phyloP scores from a whole-genome alignment of 495 filamentous ascomycete species.

The Podospora conica region DNA sequence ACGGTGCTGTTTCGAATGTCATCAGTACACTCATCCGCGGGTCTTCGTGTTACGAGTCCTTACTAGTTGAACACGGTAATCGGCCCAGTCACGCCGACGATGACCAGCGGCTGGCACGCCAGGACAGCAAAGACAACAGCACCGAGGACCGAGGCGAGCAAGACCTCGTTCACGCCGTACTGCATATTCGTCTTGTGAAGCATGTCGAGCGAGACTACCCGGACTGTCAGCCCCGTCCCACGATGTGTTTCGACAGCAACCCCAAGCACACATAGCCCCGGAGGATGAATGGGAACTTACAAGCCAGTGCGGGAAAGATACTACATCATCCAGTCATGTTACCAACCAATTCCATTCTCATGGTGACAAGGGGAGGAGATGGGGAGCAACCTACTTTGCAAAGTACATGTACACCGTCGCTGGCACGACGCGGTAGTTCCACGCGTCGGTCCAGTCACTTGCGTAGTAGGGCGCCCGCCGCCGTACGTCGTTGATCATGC shows the following conservation, averaged over 20 bases:
- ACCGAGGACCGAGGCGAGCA: conserved; percentile 71
- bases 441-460: conserved; percentile 77
- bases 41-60: conserved; percentile 1
- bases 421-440: conserved; percentile 77
- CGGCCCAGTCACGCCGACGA: conserved; percentile 86
- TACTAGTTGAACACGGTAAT: conserved; percentile 83
- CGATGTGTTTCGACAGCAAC: too few species aligned
- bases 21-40: conserved; percentile 5
- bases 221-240: neutral
- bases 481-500: conserved; percentile 70
- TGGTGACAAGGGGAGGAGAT: neutral
- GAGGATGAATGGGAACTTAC: neutral
- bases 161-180: conserved; percentile 80
- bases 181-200: conserved; percentile 70
- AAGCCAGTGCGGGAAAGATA: conserved; percentile 75
- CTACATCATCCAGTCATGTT: conserved; percentile 30
- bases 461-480: conserved; percentile 67
- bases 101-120: conserved; percentile 74
- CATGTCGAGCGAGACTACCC: conserved; percentile 67
- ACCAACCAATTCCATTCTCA: neutral
- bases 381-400: conserved; percentile 57
- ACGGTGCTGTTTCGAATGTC: conserved; percentile 54
- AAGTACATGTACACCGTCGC: conserved; percentile 88
- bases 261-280: neutral
- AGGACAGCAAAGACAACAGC: conserved; percentile 69